Conservation (phyloP, 169 alveolate species). For the Plasmodium chabaudi region DNA sequence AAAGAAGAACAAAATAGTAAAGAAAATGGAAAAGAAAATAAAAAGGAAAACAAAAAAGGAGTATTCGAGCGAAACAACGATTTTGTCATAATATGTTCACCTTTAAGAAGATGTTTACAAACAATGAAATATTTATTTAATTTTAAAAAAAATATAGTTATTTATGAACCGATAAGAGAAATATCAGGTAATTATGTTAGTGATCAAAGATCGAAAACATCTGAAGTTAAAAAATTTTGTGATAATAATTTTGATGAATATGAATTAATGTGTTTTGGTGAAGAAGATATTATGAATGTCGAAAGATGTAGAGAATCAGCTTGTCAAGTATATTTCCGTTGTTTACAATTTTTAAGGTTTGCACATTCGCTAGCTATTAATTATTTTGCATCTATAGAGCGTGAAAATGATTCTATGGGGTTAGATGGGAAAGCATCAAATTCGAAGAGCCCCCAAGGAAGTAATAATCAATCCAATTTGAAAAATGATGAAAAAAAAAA, state of each 20-base stretch:
- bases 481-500: neutral
- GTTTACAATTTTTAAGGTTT: conserved; percentile 59
- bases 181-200: conserved; percentile 38
- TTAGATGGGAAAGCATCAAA: neutral
- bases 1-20: neutral
- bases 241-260: conserved; percentile 58
- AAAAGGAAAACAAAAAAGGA: conserved; percentile 8
- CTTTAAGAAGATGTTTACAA: conserved; percentile 64
- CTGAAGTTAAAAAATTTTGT: conserved; percentile 42
- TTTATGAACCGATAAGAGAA: conserved; percentile 64
- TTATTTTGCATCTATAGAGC: conserved; percentile 52
- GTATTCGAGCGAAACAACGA: conserved; percentile 29
- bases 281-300: conserved; percentile 18
- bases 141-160: conserved; percentile 54
- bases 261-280: conserved; percentile 64
- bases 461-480: neutral
- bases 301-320: conserved; percentile 55
- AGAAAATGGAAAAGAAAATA: neutral
- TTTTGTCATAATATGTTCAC: conserved; percentile 48
- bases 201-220: conserved; percentile 65
- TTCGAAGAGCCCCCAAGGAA: neutral
- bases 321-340: conserved; percentile 58
- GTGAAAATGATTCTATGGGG: neutral
- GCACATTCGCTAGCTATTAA: conserved; percentile 47
- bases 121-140: conserved; percentile 57